Percentiles rank a stretch among this genome's conserved stretches.
These are phyloP conservation scores for Volvox reticuliferus DNA, from an alignment of 139 green algal genomes.

Conservation along the genomic window DNA sequence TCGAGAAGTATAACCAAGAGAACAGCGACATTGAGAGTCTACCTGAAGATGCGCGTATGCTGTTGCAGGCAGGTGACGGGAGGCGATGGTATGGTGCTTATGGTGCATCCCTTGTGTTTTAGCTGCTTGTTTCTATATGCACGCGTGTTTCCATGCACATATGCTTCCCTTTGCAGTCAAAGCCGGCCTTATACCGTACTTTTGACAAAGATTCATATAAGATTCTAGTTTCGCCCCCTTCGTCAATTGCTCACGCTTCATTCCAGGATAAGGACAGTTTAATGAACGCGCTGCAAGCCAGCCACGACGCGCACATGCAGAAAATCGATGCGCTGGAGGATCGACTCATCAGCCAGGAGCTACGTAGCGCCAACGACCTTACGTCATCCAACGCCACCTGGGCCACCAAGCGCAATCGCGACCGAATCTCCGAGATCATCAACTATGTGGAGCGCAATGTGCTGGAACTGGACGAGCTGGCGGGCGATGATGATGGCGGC, in stretches of 20 bases:
- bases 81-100: background rate
- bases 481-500: slow-evolving; percentile 54
- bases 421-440: slow-evolving; percentile 80
- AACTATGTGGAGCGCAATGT: slow-evolving; percentile 77
- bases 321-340: slow-evolving; percentile 85
- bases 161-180: too few relatives aligned
- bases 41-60: slow-evolving; percentile 65
- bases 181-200: too few relatives aligned
- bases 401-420: slow-evolving; percentile 64
- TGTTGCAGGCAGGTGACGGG: slow-evolving; percentile 55
- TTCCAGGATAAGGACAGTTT: slow-evolving; percentile 72
- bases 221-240: too few relatives aligned
- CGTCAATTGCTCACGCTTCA: too few relatives aligned
- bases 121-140: too few relatives aligned
- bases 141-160: too few relatives aligned
- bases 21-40: slow-evolving; percentile 69
- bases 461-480: slow-evolving; percentile 65
- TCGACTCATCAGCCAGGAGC: slow-evolving; percentile 70
- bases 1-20: slow-evolving; percentile 76
- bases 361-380: slow-evolving; percentile 59
- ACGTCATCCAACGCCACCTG: slow-evolving; percentile 49
- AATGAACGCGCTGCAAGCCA: slow-evolving; percentile 68
- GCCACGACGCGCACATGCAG: slow-evolving; percentile 77
- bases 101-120: too few relatives aligned
- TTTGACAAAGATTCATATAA: too few relatives aligned